Conservation (phyloP, 1,284 basidiomycete genomes). For the Puccinia triticina region DNA sequence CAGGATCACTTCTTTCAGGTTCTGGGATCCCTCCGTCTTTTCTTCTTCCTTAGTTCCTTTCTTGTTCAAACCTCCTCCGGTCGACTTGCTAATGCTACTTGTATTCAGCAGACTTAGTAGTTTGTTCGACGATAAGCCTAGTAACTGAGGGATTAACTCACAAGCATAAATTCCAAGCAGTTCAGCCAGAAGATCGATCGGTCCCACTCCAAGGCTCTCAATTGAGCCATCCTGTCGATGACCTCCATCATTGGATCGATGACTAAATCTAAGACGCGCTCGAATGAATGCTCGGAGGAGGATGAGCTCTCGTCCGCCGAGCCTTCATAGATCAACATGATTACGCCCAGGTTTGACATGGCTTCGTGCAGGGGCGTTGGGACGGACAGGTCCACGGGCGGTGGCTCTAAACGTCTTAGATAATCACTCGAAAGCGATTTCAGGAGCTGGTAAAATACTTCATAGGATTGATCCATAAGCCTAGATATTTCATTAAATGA, state of each 20-base stretch:
- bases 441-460: conserved; percentile 81
- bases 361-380: conserved; percentile 79
- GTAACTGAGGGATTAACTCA: not conserved
- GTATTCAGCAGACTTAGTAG: conserved; percentile 19
- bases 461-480: conserved; percentile 76
- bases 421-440: conserved; percentile 77
- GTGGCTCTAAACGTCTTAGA: conserved; percentile 70
- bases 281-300: conserved; percentile 60
- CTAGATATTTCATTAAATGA: conserved; percentile 62
- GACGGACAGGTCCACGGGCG: conserved; percentile 75
- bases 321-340: conserved; percentile 82
- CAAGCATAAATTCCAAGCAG: conserved; percentile 45
- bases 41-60: conserved; percentile 66
- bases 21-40: not conserved
- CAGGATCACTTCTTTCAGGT: conserved; percentile 25
- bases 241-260: conserved; percentile 40
- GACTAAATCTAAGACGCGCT: conserved; percentile 35
- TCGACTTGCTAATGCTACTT: conserved; percentile 64
- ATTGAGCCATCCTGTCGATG: conserved; percentile 1
- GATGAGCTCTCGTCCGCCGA: conserved; percentile 67
- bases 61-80: conserved; percentile 72
- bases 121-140: conserved; percentile 4
- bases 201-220: conserved; percentile 38
- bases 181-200: conserved; percentile 45
- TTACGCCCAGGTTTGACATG: conserved; percentile 77